Percentiles rank a stretch among this genome's conserved stretches.
phyloP scores from a whole-genome alignment of 805 yeast genomes.

The Cyberlindnera meyerae region DNA sequence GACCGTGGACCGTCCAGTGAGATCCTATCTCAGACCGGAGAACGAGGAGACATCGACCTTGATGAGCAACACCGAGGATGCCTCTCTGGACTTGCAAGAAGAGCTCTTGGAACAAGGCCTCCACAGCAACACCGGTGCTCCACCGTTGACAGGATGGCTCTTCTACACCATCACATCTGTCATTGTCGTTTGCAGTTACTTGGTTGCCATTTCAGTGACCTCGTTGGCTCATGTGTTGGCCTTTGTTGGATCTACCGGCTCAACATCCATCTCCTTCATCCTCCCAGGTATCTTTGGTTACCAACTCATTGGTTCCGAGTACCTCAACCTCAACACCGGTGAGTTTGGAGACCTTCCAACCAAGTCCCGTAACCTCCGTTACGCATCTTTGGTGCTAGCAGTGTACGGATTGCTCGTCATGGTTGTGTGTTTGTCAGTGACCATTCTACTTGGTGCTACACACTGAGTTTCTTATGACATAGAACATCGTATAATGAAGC shows the following conservation, averaged over 20 bases:
- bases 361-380: conserved; percentile 28
- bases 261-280: conserved; percentile 86
- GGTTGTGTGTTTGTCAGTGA: conserved; percentile 44
- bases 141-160: conserved; percentile 29
- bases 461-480: conserved; percentile 9
- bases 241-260: conserved; percentile 89
- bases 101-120: conserved; percentile 30
- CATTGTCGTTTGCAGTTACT: conserved; percentile 52
- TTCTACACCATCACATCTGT: conserved; percentile 49
- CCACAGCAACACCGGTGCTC: conserved; percentile 16
- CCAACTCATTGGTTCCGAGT: conserved; percentile 55
- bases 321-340: conserved; percentile 25
- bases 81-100: conserved; percentile 20
- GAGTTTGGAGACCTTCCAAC: conserved; percentile 27
- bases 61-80: conserved; percentile 3
- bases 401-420: conserved; percentile 49
- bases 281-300: conserved; percentile 86
- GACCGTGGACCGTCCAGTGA: conserved; percentile 3
- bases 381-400: conserved; percentile 33
- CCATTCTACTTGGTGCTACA: conserved; percentile 27
- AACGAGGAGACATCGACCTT: conserved; percentile 6
- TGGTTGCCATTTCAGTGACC: conserved; percentile 57
- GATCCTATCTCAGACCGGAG: conserved; percentile 1
- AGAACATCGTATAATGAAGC: too few relatives aligned
- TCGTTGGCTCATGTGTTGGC: conserved; percentile 82